phyloP scores from a whole-genome alignment of 108 stramenopile species.

The Stephanodiscus minutulus region DNA sequence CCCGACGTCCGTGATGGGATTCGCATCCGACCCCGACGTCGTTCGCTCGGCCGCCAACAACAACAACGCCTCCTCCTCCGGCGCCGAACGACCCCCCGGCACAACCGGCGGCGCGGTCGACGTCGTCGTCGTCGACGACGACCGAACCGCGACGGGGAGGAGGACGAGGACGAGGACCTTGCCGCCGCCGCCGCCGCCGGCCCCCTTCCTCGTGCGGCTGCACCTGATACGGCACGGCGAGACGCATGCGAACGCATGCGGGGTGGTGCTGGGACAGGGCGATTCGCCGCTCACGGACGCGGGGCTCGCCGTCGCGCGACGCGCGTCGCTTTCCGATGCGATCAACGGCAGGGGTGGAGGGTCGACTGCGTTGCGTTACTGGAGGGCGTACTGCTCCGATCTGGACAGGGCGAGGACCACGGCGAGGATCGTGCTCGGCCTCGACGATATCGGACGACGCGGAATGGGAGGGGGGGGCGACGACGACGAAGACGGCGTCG shows the following conservation, averaged over 20 bases:
- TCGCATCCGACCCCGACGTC: too few relatives aligned
- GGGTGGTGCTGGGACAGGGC: conserved; percentile 56
- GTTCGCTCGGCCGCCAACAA: too few relatives aligned
- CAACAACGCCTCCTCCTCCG: too few relatives aligned
- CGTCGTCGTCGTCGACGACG: neutral
- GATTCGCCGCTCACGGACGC: conserved; percentile 57
- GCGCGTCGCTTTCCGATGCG: conserved; percentile 16
- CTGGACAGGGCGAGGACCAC: conserved; percentile 51
- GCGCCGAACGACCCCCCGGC: too few relatives aligned
- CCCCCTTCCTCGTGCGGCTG: conserved; percentile 28
- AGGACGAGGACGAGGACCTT: too few relatives aligned
- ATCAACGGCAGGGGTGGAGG: conserved; percentile 18
- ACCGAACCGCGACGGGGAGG: neutral
- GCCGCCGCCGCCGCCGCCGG: neutral
- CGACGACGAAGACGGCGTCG: neutral
- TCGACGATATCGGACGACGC: too few relatives aligned
- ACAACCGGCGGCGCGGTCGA: too few relatives aligned
- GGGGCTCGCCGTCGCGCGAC: conserved; percentile 36
- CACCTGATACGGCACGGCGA: conserved; percentile 70
- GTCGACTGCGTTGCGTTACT: too few relatives aligned
- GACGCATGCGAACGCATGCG: conserved; percentile 54
- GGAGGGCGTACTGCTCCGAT: conserved; percentile 59
- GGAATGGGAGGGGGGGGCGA: conserved; percentile 19
- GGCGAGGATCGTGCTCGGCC: conserved; percentile 43
- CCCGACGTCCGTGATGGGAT: too few relatives aligned